phyloP scores from a whole-genome alignment of 2,329 filamentous ascomycete species.

The Dactylellina haptotyla region DNA sequence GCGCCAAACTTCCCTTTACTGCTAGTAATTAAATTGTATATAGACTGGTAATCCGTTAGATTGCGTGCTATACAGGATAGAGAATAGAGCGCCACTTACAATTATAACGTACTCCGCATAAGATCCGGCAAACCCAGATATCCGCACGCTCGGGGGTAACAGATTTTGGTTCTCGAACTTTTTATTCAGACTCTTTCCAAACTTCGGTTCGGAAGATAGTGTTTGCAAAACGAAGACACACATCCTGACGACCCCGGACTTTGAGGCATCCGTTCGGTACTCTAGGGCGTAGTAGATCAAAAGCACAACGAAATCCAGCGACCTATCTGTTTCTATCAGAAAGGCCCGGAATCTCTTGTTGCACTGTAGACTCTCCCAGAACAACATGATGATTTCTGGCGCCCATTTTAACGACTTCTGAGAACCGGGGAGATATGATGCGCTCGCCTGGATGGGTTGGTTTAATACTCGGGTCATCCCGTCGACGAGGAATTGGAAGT shows the following conservation, averaged over 20 bases:
- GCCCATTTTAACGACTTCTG: slow-evolving; percentile 85
- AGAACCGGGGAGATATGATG: slow-evolving; percentile 85
- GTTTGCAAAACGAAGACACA: slow-evolving; percentile 97
- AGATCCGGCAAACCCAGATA: slow-evolving; percentile 84
- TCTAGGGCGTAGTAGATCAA: slow-evolving; percentile 93
- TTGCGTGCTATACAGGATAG: not conserved
- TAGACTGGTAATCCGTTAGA: slow-evolving; percentile 72
- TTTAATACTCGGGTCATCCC: slow-evolving; percentile 92
- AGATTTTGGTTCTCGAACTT: slow-evolving; percentile 88
- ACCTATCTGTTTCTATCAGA: slow-evolving; percentile 93
- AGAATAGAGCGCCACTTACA: slow-evolving; percentile 65
- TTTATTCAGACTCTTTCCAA: slow-evolving; percentile 89
- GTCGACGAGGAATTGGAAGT: slow-evolving; percentile 97
- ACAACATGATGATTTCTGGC: slow-evolving; percentile 94
- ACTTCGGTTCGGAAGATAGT: slow-evolving; percentile 88
- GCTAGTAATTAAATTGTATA: slow-evolving; percentile 88
- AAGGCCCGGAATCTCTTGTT: slow-evolving; percentile 97
- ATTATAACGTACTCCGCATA: slow-evolving; percentile 95
- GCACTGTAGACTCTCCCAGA: slow-evolving; percentile 97
- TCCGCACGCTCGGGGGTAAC: slow-evolving; percentile 80
- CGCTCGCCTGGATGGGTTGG: slow-evolving; percentile 88
- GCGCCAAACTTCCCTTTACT: slow-evolving; percentile 90
- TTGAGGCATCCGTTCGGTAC: slow-evolving; percentile 83
- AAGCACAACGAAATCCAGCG: slow-evolving; percentile 90
- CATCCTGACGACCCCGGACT: slow-evolving; percentile 93